Evolutionary conservation across 306 rosid genomes (phyloP), one percentile per base, ranked within the genome.

Genomic region (Lupinus albus): DNA sequence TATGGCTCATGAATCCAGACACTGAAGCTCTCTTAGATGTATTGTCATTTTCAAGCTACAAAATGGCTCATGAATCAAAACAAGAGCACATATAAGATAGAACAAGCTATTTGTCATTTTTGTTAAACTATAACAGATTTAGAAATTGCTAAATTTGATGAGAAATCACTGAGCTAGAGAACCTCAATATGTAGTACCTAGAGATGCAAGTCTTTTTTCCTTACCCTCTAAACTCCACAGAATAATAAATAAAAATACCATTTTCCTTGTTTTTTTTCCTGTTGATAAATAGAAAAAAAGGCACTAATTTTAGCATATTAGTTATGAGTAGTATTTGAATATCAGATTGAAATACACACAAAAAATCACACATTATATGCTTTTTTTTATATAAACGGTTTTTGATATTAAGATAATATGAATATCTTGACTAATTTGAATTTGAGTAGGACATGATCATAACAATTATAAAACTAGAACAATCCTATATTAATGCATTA

Each of bases 101-200:
- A 59, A 60, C 18, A 46, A 15, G 32, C 4, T 46, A 2, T 33
- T 32, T 35, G 50, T 47, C 1, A 16, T 46, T 46, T 46, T 5
- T 5, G 25, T 60, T 2, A 13, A 50, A 36, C n/a, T 41, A 30
- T 5, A 33, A 59, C 76, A 48, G 1, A 60, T 59, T 71, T 70
- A 57, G 67, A 58, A 70, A 70, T 70, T 70, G 67, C 75, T n/a
- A 70, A 33, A 71, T 58, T 32, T 59, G 58, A 16, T 58, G 60
- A 59, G 38, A 35, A 59, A 57, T 59, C 12, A 28, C 50, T 46
- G 6, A n/a, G 7, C 48, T 12, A 32, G 7, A 17, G 60, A 46
- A 38, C 44, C 68, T 47, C 11, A 7, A 57, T 47, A 58, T 36
- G 7, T 11, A 48, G 33, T 6, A 57, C 47, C 73, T 57, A 38